These are phyloP conservation scores for Carex myosuroides DNA, from an alignment of 176 grass and related monocot species.

Conservation along the genomic window DNA sequence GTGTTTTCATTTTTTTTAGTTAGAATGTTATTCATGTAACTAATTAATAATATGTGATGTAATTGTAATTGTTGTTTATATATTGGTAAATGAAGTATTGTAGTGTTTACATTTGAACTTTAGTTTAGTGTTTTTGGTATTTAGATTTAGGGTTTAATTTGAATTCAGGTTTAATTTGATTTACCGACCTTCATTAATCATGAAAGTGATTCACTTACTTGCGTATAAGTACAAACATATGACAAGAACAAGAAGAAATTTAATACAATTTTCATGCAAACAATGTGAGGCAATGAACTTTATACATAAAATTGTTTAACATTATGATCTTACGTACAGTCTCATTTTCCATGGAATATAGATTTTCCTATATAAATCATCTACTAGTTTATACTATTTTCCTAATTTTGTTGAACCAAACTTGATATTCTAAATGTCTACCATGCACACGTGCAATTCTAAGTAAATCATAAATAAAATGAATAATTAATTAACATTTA, in stretches of 20 bases:
- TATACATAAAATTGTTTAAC: background rate
- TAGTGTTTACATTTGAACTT: too few relatives aligned
- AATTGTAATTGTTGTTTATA: too few relatives aligned
- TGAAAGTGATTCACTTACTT: background rate
- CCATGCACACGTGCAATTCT: background rate
- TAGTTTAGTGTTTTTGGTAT: too few relatives aligned
- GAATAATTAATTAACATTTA: background rate
- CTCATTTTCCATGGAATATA: background rate
- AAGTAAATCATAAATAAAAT: background rate
- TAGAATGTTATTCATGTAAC: too few relatives aligned
- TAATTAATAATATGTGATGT: too few relatives aligned
- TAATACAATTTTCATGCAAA: background rate
- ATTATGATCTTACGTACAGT: background rate
- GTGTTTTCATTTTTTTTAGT: too few relatives aligned
- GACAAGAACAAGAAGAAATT: background rate
- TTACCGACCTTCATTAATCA: background rate
- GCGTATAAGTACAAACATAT: background rate
- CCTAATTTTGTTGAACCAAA: background rate
- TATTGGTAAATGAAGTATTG: too few relatives aligned
- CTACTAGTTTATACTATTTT: background rate
- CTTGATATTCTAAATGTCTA: background rate
- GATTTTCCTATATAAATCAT: background rate
- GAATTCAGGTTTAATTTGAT: background rate
- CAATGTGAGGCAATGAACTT: background rate
- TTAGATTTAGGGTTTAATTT: too few relatives aligned